A percentile compares a stretch with the other conserved stretches of the same genome.
Evolutionary conservation across 257 asterid genomes (phyloP).

Genomic region (Fraxinus americana): DNA sequence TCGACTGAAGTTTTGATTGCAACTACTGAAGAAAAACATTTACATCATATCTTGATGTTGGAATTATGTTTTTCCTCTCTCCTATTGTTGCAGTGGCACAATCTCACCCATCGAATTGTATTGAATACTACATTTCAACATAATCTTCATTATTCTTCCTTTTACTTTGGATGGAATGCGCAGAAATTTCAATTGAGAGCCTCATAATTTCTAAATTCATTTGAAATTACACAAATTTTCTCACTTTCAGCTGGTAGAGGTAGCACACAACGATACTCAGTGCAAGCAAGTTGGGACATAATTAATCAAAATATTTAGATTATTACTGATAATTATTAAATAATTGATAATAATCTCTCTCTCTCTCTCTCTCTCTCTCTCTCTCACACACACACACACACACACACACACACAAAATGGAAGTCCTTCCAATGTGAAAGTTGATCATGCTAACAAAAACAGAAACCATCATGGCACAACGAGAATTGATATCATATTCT

Average conservation of each 20-base stretch:
- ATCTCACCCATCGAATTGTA: conserved; percentile 17
- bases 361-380: no score
- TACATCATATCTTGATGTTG: conserved; percentile 1
- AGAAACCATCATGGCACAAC: neutral
- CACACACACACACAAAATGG: no score
- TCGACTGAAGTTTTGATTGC: conserved; percentile 21
- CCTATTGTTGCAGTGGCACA: conserved; percentile 16
- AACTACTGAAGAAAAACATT: conserved; percentile 12
- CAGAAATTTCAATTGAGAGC: neutral
- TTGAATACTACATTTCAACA: neutral
- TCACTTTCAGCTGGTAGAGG: neutral
- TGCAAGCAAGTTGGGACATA: no score
- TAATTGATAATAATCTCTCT: neutral
- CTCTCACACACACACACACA: no score
- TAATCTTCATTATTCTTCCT: neutral
- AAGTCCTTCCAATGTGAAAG: neutral
- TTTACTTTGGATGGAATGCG: neutral
- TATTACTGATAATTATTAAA: neutral
- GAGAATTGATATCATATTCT: neutral
- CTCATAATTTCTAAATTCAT: neutral
- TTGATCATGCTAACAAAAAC: neutral
- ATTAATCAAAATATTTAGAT: no score
- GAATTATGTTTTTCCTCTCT: neutral
- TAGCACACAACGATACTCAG: neutral
- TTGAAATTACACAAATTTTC: neutral